These are phyloP conservation scores for Termitomyces sp. DNA, from an alignment of 768 basidiomycete species.

Conservation along the genomic window DNA sequence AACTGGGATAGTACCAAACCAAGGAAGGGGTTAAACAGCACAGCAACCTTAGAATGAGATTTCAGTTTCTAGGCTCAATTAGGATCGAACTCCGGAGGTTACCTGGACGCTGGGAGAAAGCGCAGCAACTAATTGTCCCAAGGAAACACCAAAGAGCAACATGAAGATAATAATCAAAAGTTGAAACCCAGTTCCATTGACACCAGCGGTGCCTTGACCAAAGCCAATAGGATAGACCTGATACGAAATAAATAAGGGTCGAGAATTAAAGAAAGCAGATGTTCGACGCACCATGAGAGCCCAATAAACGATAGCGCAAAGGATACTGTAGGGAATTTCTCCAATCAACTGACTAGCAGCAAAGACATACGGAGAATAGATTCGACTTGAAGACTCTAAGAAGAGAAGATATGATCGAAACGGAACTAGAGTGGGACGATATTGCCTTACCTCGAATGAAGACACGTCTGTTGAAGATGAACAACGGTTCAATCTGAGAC, in stretches of 20 bases:
- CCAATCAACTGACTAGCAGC: conserved; percentile 77
- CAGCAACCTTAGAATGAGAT: conserved; percentile 48
- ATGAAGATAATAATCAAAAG: conserved; percentile 66
- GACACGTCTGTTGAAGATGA: conserved; percentile 62
- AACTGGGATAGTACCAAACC: conserved; percentile 61
- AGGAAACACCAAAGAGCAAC: conserved; percentile 58
- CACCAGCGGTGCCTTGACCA: conserved; percentile 56
- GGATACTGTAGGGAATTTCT: conserved; percentile 71
- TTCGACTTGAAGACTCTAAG: conserved; percentile 73
- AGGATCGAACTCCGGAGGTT: background rate
- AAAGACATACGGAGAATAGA: conserved; percentile 84
- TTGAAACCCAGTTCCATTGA: conserved; percentile 66
- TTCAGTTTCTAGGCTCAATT: background rate
- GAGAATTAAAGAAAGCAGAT: background rate
- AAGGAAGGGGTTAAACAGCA: conserved; percentile 77
- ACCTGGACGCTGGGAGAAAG: conserved; percentile 70
- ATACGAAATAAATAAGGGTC: background rate
- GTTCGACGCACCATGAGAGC: conserved; percentile 49
- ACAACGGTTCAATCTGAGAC: conserved; percentile 78
- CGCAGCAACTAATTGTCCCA: conserved; percentile 72
- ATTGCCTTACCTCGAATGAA: conserved; percentile 29
- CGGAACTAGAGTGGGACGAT: conserved; percentile 1
- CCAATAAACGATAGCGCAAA: conserved; percentile 76
- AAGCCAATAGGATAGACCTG: conserved; percentile 63
- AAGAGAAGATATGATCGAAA: background rate